Evolutionary conservation across 2,329 filamentous ascomycete genomes (phyloP).

Genomic region (Hymenoscyphus occultus): DNA sequence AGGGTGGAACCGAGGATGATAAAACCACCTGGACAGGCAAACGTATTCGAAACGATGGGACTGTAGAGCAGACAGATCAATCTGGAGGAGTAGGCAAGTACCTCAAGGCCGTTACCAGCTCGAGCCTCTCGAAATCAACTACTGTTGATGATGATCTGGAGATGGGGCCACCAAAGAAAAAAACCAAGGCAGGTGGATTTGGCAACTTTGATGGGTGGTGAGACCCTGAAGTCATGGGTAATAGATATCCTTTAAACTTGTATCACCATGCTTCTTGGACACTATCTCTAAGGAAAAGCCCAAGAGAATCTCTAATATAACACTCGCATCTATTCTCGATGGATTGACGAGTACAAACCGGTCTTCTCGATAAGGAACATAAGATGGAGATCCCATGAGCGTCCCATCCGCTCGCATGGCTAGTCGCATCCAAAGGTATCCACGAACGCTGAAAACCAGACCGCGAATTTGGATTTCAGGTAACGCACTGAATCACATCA

Average conservation of each 20-base stretch:
- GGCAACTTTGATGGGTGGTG: slow-evolving; percentile 95
- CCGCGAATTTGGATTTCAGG: too few relatives aligned
- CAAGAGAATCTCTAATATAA: neutral
- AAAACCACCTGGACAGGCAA: slow-evolving; percentile 96
- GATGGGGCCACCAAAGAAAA: slow-evolving; percentile 76
- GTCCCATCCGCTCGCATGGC: too few relatives aligned
- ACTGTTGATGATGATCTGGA: slow-evolving; percentile 61
- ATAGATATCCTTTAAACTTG: neutral
- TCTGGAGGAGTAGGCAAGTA: slow-evolving; percentile 72
- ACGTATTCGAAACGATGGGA: slow-evolving; percentile 68
- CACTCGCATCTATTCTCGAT: too few relatives aligned
- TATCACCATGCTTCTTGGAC: too few relatives aligned
- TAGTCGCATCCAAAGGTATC: too few relatives aligned
- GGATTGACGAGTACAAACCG: too few relatives aligned
- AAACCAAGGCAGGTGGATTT: slow-evolving; percentile 75
- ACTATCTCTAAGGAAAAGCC: neutral
- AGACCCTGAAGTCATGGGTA: slow-evolving; percentile 20
- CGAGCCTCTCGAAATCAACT: slow-evolving; percentile 41
- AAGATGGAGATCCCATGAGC: too few relatives aligned
- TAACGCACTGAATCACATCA: too few relatives aligned
- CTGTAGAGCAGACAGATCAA: slow-evolving; percentile 45
- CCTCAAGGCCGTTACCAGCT: slow-evolving; percentile 57
- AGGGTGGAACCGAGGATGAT: slow-evolving; percentile 81
- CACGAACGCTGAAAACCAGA: too few relatives aligned
- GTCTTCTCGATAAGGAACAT: too few relatives aligned